Conservation (phyloP, 306 rosid species). For the Alnus rubra region DNA sequence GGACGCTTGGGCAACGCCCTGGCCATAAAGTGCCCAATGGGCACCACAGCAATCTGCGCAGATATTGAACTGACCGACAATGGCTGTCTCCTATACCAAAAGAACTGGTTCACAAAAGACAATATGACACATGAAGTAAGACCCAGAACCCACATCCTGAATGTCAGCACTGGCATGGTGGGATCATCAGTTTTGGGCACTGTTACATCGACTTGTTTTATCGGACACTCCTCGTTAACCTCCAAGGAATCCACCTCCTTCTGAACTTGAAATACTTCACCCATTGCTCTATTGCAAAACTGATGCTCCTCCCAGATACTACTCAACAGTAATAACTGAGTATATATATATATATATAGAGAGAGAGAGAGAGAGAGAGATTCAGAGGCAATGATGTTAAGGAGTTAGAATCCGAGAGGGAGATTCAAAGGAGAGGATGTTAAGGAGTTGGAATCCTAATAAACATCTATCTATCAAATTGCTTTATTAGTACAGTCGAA, state of each 20-base stretch:
- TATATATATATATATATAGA: no score
- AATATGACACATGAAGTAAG: conserved; percentile 58
- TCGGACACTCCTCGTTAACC: conserved; percentile 39
- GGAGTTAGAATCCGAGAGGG: no score
- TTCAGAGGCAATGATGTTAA: no score
- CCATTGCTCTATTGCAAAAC: conserved; percentile 20
- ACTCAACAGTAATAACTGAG: no score
- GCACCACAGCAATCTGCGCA: conserved; percentile 93
- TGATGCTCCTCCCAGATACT: background rate
- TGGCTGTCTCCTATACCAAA: conserved; percentile 85
- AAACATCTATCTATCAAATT: no score
- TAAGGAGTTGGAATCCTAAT: no score
- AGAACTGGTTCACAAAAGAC: conserved; percentile 86
- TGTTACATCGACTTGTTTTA: conserved; percentile 70
- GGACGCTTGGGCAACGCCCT: conserved; percentile 46
- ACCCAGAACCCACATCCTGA: conserved; percentile 89
- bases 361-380: no score
- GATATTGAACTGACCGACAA: conserved; percentile 56
- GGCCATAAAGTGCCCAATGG: conserved; percentile 83
- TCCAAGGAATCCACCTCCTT: background rate
- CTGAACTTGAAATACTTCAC: conserved; percentile 17
- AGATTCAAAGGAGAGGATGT: no score
- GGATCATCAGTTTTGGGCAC: conserved; percentile 84
- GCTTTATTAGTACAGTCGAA: no score
- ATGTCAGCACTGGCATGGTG: conserved; percentile 56